Evolutionary conservation across 495 filamentous ascomycete genomes (phyloP).

Genomic region (Elaphomyces granulatus): DNA sequence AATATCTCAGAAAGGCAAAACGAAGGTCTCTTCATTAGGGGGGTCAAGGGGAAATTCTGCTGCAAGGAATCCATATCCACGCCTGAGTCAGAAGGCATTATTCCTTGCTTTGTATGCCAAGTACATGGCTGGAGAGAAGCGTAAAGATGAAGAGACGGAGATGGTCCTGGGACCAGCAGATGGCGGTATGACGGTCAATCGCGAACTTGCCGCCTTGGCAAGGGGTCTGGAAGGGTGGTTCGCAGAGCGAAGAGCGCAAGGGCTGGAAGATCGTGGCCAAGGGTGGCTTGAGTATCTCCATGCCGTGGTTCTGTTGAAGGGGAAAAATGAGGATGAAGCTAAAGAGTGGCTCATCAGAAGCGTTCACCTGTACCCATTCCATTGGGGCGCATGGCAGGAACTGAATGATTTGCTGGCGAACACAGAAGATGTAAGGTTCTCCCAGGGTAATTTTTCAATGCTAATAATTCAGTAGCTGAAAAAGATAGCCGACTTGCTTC

Average conservation of each 20-base stretch:
- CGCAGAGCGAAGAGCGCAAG: constrained; percentile 40
- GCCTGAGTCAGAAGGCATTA: constrained; percentile 73
- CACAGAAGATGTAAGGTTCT: constrained; percentile 61
- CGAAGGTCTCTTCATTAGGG: constrained; percentile 26
- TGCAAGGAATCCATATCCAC: constrained; percentile 31
- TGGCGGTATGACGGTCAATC: constrained; percentile 66
- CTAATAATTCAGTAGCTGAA: constrained; percentile 30
- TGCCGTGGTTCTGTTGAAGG: constrained; percentile 76
- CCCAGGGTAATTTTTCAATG: constrained; percentile 11
- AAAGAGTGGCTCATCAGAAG: constrained; percentile 71
- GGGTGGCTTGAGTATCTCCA: constrained; percentile 97
- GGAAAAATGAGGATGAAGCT: constrained; percentile 75
- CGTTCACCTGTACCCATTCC: constrained; percentile 74
- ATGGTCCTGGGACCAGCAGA: constrained; percentile 95
- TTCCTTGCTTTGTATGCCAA: constrained; percentile 90
- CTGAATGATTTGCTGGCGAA: constrained; percentile 58
- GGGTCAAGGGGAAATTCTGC: constrained; percentile 16
- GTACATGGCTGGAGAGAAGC: constrained; percentile 86
- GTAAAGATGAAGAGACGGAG: constrained; percentile 89
- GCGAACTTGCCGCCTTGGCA: constrained; percentile 60
- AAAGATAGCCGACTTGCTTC: constrained; percentile 46
- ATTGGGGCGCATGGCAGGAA: constrained; percentile 96
- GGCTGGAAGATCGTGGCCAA: constrained; percentile 50
- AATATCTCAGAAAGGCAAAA: constrained; percentile 40
- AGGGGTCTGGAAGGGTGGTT: constrained; percentile 71